These are phyloP conservation scores for Phytopythium montanum DNA, from an alignment of 352 stramenopile genomes.

Conservation along the genomic window DNA sequence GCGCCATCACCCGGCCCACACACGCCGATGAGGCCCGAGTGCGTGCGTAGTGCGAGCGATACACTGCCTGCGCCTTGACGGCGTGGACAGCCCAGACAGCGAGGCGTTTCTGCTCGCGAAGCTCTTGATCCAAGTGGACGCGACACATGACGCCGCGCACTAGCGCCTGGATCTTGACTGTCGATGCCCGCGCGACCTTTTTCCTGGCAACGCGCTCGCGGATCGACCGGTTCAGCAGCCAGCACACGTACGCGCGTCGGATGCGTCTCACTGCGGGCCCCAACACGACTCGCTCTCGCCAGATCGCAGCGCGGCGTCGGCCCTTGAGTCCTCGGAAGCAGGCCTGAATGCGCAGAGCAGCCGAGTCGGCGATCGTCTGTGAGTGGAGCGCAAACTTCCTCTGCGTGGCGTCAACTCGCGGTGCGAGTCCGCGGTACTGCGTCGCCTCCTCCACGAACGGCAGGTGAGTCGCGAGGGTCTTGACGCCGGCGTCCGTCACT, in stretches of 20 bases:
- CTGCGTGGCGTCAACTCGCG: constrained; percentile 37
- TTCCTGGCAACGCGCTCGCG: constrained; percentile 23
- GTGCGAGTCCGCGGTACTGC: constrained; percentile 59
- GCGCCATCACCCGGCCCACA: constrained; percentile 60
- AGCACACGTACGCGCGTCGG: constrained; percentile 43
- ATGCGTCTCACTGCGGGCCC: constrained; percentile 44
- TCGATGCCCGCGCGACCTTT: constrained; percentile 26
- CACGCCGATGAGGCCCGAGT: constrained; percentile 43
- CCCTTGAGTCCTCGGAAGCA: constrained; percentile 55
- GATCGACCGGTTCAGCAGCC: constrained; percentile 41
- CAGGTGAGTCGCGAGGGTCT: constrained; percentile 62
- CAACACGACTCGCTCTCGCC: constrained; percentile 55
- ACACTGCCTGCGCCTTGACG: constrained; percentile 53
- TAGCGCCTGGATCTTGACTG: constrained; percentile 56
- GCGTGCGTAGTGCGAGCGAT: constrained; percentile 45
- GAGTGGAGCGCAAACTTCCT: constrained; percentile 74
- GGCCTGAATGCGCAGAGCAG: constrained; percentile 65
- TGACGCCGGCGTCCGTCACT: constrained; percentile 69
- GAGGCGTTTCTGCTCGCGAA: constrained; percentile 31
- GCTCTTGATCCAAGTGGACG: constrained; percentile 19
- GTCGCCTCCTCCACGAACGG: constrained; percentile 57
- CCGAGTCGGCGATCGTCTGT: constrained; percentile 68
- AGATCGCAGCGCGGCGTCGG: constrained; percentile 40
- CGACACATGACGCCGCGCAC: constrained; percentile 49
- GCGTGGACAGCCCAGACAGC: constrained; percentile 33